Percentiles rank a stretch among this genome's conserved stretches.
Evolutionary conservation across 108 stramenopile species (phyloP).

Genomic region (Discostella stelligeroides): DNA sequence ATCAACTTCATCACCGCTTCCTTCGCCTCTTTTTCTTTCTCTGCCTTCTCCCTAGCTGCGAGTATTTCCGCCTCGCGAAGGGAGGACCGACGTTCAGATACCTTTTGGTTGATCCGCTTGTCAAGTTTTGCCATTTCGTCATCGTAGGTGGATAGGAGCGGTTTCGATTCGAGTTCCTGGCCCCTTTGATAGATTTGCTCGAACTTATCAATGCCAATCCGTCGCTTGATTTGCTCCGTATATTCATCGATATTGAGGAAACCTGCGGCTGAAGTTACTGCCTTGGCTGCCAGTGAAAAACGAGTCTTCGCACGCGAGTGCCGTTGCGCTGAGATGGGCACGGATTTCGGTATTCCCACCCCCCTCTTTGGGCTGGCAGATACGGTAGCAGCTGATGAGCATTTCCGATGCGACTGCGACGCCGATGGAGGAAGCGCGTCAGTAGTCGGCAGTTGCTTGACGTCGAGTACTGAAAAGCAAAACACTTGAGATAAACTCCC

Average conservation of each 20-base stretch:
- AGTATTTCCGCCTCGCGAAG: slow-evolving; percentile 9
- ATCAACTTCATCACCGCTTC: slow-evolving; percentile 59
- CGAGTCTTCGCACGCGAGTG: slow-evolving; percentile 8
- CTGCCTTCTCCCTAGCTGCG: slow-evolving; percentile 24
- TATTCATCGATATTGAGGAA: slow-evolving; percentile 2
- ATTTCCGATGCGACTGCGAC: background rate
- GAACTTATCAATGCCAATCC: slow-evolving; percentile 15
- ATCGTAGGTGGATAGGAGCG: background rate
- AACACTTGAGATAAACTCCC: slow-evolving; percentile 14
- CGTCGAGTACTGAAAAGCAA: background rate
- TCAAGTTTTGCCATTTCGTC: slow-evolving; percentile 5
- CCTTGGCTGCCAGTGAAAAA: background rate
- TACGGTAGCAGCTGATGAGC: background rate
- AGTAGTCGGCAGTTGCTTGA: background rate
- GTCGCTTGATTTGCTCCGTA: slow-evolving; percentile 13
- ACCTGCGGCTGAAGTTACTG: background rate
- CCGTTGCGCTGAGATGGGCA: slow-evolving; percentile 22
- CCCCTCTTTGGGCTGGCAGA: slow-evolving; percentile 4
- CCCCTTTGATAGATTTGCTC: slow-evolving; percentile 12
- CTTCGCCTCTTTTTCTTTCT: slow-evolving; percentile 56
- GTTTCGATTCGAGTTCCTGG: no score
- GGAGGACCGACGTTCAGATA: slow-evolving; percentile 12
- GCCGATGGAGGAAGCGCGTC: background rate
- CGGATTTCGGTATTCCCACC: background rate
- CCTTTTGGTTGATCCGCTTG: slow-evolving; percentile 7